phyloP scores from a whole-genome alignment of 768 basidiomycete species.

The Auricularia cornea region DNA sequence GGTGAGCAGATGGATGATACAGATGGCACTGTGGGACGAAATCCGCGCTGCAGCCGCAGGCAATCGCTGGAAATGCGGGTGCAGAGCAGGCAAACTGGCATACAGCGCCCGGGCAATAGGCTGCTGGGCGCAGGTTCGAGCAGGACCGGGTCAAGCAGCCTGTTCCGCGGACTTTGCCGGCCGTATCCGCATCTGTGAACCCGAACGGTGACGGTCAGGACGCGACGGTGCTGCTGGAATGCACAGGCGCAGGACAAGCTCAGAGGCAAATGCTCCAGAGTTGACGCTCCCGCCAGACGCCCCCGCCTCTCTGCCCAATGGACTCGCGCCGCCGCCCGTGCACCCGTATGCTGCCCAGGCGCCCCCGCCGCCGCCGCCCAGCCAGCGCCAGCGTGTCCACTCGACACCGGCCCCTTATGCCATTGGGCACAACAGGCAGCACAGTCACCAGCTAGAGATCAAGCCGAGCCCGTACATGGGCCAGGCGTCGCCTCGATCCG shows the following conservation, averaged over 20 bases:
- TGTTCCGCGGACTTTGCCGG: no score
- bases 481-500: background rate
- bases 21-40: no score
- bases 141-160: no score
- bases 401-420: background rate
- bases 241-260: background rate
- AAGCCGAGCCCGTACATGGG: background rate
- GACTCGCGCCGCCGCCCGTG: background rate
- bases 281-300: background rate
- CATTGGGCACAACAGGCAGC: background rate
- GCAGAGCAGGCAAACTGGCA: no score
- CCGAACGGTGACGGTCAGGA: background rate
- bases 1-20: no score
- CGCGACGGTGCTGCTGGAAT: background rate
- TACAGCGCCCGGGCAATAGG: no score
- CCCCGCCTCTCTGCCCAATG: background rate
- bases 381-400: background rate
- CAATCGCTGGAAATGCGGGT: no score
- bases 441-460: background rate
- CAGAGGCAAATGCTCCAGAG: background rate
- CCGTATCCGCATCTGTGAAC: background rate
- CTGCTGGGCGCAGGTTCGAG: no score
- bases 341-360: background rate
- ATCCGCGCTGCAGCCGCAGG: no score
- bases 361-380: background rate